Evolutionary conservation across 169 alveolate genomes (phyloP).

Genomic region (Plasmodium vivax): DNA sequence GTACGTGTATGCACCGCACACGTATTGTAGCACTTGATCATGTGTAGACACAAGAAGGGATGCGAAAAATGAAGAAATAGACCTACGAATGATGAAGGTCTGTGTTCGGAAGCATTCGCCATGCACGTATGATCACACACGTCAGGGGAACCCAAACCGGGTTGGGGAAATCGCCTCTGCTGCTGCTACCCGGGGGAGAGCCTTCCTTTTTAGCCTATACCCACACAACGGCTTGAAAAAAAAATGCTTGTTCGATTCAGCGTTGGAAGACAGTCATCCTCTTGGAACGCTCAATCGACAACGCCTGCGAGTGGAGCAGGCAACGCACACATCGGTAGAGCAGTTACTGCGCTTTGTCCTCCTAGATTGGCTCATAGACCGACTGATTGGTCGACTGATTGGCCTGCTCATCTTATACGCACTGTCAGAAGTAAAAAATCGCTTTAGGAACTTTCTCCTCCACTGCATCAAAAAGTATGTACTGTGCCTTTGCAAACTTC

Average conservation of each 20-base stretch:
- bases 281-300: not conserved
- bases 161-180: not conserved
- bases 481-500: not conserved
- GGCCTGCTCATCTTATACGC: not conserved
- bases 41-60: slow-evolving; percentile 13
- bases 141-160: not conserved
- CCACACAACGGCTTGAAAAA: not conserved
- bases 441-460: not conserved
- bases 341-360: not conserved
- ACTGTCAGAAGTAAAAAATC: not conserved
- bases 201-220: not conserved
- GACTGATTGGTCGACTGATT: not conserved
- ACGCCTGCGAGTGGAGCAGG: not conserved
- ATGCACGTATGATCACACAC: not conserved
- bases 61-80: not conserved
- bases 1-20: not conserved
- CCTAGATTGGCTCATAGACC: not conserved
- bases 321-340: not conserved
- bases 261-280: not conserved
- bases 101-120: not conserved
- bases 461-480: not conserved
- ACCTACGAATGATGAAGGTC: not conserved
- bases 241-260: not conserved
- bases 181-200: not conserved
- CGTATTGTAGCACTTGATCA: not conserved